phyloP scores from a whole-genome alignment of 306 rosid species.

The Quercus glauca region DNA sequence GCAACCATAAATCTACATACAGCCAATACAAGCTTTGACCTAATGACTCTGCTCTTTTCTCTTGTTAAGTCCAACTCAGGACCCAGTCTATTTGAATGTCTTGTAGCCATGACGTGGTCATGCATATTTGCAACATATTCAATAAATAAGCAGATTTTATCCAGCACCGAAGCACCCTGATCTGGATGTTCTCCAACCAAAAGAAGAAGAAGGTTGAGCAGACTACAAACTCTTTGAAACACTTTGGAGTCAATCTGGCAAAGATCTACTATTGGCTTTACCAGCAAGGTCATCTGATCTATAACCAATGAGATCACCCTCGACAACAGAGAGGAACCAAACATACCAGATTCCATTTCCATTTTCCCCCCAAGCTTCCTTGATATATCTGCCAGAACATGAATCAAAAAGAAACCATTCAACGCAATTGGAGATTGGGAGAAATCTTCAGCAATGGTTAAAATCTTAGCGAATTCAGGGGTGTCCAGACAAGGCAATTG shows the following conservation, averaged over 20 bases:
- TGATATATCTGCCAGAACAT: constrained; percentile 40
- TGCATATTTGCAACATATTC: constrained; percentile 27
- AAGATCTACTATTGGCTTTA: constrained; percentile 26
- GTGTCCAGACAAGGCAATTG: constrained; percentile 19
- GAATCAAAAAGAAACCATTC: constrained; percentile 28
- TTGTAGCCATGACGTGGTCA: constrained; percentile 11
- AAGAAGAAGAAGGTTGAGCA: constrained; percentile 42
- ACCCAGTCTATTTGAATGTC: constrained; percentile 3
- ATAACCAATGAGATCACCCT: constrained; percentile 38
- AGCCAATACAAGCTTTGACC: constrained; percentile 30
- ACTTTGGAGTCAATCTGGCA: constrained; percentile 24
- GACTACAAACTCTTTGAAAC: constrained; percentile 25
- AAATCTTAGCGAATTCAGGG: constrained; percentile 32
- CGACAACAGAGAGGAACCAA: constrained; percentile 32
- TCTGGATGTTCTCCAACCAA: constrained; percentile 31
- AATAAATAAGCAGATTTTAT: constrained; percentile 30
- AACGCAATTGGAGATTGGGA: constrained; percentile 25
- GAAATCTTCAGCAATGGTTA: constrained; percentile 29
- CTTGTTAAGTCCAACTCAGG: constrained; percentile 6
- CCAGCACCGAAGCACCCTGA: constrained; percentile 36
- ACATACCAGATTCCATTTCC: constrained; percentile 19
- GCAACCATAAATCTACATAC: constrained; percentile 43
- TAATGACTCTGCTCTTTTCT: constrained; percentile 15
- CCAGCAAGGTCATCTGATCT: constrained; percentile 40
- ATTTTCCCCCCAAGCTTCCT: constrained; percentile 15